These are phyloP conservation scores for Pterula multifida DNA, from an alignment of 1,284 basidiomycete species.

Conservation along the genomic window DNA sequence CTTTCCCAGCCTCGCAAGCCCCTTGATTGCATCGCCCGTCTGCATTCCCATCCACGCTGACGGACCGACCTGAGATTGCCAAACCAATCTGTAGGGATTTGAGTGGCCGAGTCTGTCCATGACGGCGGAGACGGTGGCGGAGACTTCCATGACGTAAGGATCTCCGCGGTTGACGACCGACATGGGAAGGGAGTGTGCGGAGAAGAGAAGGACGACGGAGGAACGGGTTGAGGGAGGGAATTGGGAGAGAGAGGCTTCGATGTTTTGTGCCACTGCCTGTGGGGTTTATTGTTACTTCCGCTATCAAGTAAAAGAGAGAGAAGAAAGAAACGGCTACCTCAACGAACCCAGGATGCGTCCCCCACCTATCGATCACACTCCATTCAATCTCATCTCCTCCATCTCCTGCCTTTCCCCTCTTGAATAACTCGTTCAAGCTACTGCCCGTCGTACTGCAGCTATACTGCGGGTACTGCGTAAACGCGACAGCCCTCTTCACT, in stretches of 20 bases:
- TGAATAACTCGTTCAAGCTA: conserved; percentile 88
- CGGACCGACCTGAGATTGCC: conserved; percentile 98
- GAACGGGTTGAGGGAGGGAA: conserved; percentile 64
- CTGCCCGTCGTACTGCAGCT: conserved; percentile 97
- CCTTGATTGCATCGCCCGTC: conserved; percentile 86
- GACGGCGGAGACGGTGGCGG: conserved; percentile 83
- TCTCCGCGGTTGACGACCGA: conserved; percentile 97
- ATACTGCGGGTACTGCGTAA: conserved; percentile 99
- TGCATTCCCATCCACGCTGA: conserved; percentile 98
- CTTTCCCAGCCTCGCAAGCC: conserved; percentile 78
- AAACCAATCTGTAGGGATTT: conserved; percentile 86
- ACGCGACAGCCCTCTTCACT: conserved; percentile 87
- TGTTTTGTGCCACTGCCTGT: conserved; percentile 84
- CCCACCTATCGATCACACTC: conserved; percentile 99
- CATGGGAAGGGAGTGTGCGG: conserved; percentile 96
- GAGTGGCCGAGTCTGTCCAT: conserved; percentile 64
- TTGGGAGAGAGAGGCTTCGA: conserved; percentile 73
- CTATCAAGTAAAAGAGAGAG: conserved; percentile 7
- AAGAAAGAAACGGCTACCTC: conserved; percentile 45
- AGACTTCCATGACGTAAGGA: conserved; percentile 93
- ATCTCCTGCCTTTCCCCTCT: conserved; percentile 45
- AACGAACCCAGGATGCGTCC: conserved; percentile 86
- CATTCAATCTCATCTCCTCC: conserved; percentile 78
- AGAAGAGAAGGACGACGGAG: conserved; percentile 84
- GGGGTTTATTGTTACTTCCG: no score